Percentiles rank a stretch among this genome's conserved stretches.
Evolutionary conservation across 2,329 filamentous ascomycete species (phyloP).

Genomic region (Penicillium psychrosexuale): DNA sequence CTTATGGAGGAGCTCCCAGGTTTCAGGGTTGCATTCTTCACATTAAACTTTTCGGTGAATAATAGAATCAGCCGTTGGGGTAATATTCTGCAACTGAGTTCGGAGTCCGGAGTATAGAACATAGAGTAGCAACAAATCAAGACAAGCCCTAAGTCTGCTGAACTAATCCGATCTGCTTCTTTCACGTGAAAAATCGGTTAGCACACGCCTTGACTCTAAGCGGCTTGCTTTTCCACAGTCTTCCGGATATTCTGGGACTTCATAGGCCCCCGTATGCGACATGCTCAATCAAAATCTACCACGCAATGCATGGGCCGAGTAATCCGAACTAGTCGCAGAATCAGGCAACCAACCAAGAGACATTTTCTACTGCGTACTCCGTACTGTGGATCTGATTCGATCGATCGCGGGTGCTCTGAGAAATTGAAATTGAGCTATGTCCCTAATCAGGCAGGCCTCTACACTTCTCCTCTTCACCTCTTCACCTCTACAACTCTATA

Average conservation of each 20-base stretch:
- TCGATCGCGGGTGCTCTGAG: neutral
- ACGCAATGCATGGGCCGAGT: neutral
- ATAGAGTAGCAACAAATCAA: too few relatives aligned
- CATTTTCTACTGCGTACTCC: too few relatives aligned
- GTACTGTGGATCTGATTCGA: constrained; percentile 6
- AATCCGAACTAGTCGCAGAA: neutral
- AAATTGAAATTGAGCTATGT: too few relatives aligned
- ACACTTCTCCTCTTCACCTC: too few relatives aligned
- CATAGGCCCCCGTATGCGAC: neutral
- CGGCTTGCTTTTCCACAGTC: neutral
- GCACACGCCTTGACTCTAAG: neutral
- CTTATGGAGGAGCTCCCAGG: neutral
- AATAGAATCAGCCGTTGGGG: too few relatives aligned
- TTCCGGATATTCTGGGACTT: neutral
- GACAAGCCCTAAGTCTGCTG: too few relatives aligned
- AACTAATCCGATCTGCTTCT: neutral
- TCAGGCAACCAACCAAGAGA: neutral
- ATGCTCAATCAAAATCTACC: neutral
- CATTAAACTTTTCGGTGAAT: too few relatives aligned
- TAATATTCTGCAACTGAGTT: too few relatives aligned
- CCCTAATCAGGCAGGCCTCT: too few relatives aligned
- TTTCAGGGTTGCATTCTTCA: too few relatives aligned
- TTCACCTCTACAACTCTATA: too few relatives aligned
- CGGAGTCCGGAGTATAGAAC: too few relatives aligned
- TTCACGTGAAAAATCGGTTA: neutral